Base-by-base conservation (phyloP, 768 basidiomycete species). In the Megacollybia marginata region DNA sequence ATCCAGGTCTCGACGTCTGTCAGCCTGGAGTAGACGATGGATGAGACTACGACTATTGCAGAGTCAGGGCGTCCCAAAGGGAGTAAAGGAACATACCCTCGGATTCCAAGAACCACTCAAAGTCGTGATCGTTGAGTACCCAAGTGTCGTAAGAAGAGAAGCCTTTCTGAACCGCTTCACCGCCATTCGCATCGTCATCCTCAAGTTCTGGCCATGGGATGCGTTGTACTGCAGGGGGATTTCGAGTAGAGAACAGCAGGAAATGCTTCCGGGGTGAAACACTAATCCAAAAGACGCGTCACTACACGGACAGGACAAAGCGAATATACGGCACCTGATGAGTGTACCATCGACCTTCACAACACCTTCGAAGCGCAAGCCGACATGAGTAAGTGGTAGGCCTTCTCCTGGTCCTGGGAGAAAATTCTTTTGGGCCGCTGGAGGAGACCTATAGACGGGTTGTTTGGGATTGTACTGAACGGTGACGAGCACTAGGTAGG, bases 371-470 rank as follows among this genome's bases (percentile, higher is more conserved):
- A 93, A 80, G 34, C 80, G 76, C 47, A 92, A 70, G 44, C 70
- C 72, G 34, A 89, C 65, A n/a, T 80, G 74, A 48, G 85, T 84
- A 33, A 92, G 68, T 0, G 80, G 78, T 3, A 82, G 63, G 5
- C 78, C 86, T 66, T 91, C 89, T n/a, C 91, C 89, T 10, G 90
- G 78, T 35, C 90, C 88, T 18, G 85, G 72, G 18, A 87, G 66
- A 62, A 92, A 89, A 59, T 78, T 83, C 28, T 82, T 75, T 58
- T 82, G 81, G 33, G 82, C 72, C 55, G 62, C 64, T 20, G 51
- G 53, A 36, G 76, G 74, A 3, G 72, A 66, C 57, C 72, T 72
- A 61, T 83, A 87, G 9, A 75, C 81, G 36, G 65, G 65, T 53
- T 75, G 78, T 52, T 78, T 72, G 31, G 73, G 70, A 45, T 71